Base-by-base conservation (phyloP, 1,284 basidiomycete genomes). In the Testicularia cyperi region DNA sequence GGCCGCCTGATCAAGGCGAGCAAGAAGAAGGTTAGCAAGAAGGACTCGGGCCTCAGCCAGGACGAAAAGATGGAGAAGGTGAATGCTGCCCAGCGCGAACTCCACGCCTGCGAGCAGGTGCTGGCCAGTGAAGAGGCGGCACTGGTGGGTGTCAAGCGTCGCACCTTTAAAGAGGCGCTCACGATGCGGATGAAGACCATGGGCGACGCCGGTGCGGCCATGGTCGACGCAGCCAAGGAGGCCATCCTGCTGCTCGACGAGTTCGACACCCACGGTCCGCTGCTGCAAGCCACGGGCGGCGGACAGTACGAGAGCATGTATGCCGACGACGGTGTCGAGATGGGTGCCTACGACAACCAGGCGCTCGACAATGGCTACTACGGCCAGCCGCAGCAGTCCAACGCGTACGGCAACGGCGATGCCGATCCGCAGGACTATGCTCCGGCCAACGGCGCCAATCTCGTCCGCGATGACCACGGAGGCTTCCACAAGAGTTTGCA, bases 151-250 rank as follows among this genome's bases (percentile, higher is more conserved):
- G 75, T 77, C 52, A 79, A 79, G 66, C 64, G 78, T 8, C 63
- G 75, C 21, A 78, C 78, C 5, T 79, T 78, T 70, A 75, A 78
- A 39, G 77, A 78, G 42, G 77, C 77, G 3, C 63, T 79, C n/a
- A 71, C 72, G 24, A 72, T 78, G 68, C 66, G 78, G 18, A 77
- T 78, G 74, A 68, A 77, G 55, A 70, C 66, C 25, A 73, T 79
- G 71, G 78, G 74, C 25, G 77, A 78, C 24, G 72, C 77, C 15
- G 77, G 77, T 9, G 69, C 70, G 9, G 69, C 69, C 23, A 78
- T 77, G 74, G 71, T 77, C 38, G 76, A 78, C 23, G 68, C 70
- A 16, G 74, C 78, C 13, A 58, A 70, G 39, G 70, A 77, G 25
- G 72, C 77, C 21, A 72, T 78, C 26, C 51, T 70, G 12, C 58